These are phyloP conservation scores for Fomitopsis betulina DNA, from an alignment of 1,284 basidiomycete species.

Conservation along the genomic window DNA sequence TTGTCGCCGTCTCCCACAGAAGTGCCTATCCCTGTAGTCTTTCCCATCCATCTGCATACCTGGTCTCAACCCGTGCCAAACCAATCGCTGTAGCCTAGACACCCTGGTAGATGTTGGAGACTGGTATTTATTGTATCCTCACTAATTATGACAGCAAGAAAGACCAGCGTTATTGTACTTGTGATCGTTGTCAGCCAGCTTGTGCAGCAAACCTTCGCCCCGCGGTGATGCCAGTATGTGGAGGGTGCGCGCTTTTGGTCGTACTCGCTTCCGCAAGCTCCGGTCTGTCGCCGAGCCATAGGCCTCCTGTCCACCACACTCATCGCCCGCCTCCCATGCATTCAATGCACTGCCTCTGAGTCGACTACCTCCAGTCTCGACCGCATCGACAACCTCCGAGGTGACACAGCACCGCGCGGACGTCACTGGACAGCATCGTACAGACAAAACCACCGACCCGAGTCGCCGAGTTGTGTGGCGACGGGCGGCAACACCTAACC, in stretches of 20 bases:
- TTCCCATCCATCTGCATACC: slow-evolving; percentile 7
- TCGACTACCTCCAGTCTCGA: not conserved
- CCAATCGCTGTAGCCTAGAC: slow-evolving; percentile 22
- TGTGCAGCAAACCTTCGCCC: not conserved
- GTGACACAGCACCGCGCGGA: not conserved
- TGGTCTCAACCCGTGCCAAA: slow-evolving; percentile 2
- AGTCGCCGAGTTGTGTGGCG: not conserved
- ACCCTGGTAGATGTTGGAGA: slow-evolving; percentile 22
- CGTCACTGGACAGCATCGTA: not conserved
- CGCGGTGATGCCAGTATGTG: not conserved
- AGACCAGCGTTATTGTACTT: slow-evolving; percentile 2
- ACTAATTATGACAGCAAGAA: slow-evolving; percentile 8
- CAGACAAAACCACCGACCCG: not conserved
- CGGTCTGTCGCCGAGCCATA: slow-evolving; percentile 2
- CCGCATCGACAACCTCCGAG: not conserved
- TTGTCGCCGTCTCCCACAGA: not conserved
- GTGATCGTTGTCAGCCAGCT: not conserved
- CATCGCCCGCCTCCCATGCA: not conserved
- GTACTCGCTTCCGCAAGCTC: slow-evolving; percentile 3
- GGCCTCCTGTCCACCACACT: not conserved
- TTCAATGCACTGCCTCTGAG: not conserved
- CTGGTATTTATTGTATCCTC: slow-evolving; percentile 23
- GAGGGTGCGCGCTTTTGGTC: not conserved
- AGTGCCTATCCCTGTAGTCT: slow-evolving; percentile 3
- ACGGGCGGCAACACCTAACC: not conserved